Conservation (phyloP, 441 rosid genomes). For the Sinapis alba region DNA sequence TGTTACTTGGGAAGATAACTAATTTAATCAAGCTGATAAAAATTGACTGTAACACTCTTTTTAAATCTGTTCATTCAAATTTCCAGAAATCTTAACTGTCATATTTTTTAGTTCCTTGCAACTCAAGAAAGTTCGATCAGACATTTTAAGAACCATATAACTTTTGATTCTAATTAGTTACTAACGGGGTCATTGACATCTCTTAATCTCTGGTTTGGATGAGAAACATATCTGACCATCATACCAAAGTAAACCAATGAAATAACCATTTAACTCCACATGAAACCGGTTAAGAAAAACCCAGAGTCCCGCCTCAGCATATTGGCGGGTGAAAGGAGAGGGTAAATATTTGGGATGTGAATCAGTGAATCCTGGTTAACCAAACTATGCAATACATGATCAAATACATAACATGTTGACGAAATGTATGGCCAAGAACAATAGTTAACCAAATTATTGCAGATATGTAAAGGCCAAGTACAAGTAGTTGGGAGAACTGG, state of each 20-base stretch:
- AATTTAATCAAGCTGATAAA: neutral
- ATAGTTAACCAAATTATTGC: no score
- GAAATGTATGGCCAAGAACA: neutral
- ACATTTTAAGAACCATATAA: neutral
- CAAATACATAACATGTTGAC: neutral
- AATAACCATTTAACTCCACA: constrained; percentile 15
- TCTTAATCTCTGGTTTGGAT: neutral
- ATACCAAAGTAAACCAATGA: constrained; percentile 25
- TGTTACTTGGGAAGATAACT: neutral
- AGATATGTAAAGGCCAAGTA: neutral
- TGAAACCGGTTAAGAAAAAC: constrained; percentile 8
- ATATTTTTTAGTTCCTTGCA: neutral
- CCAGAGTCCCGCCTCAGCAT: neutral
- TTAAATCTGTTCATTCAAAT: neutral
- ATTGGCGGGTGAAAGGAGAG: neutral
- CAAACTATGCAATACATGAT: constrained; percentile 8
- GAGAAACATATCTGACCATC: neutral
- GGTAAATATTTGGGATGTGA: neutral
- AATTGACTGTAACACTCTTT: neutral
- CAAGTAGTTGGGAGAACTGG: neutral
- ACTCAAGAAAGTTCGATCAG: neutral
- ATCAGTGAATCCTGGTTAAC: constrained; percentile 11
- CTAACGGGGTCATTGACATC: neutral
- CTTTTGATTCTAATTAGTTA: neutral
- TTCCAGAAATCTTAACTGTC: neutral